A percentile compares a stretch with the other conserved stretches of the same genome.
Evolutionary conservation across 2,329 filamentous ascomycete genomes (phyloP).

Genomic region (Sarocladium kiliense): DNA sequence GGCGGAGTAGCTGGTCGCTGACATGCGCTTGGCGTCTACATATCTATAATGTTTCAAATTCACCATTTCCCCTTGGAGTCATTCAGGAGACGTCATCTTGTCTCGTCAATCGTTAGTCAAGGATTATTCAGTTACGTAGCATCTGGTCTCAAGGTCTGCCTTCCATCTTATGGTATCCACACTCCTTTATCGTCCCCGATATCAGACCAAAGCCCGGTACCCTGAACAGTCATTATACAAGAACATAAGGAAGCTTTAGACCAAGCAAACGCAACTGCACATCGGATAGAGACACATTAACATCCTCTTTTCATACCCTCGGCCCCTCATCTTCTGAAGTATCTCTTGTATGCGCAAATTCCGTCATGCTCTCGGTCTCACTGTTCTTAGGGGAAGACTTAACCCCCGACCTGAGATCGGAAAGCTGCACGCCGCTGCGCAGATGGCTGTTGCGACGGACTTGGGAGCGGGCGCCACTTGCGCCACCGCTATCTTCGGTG

Average conservation of each 20-base stretch:
- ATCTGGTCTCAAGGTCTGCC: not conserved
- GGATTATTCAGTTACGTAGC: not conserved
- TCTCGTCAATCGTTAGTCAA: not conserved
- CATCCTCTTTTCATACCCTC: not conserved
- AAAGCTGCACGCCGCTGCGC: not conserved
- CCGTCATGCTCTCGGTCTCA: conserved; percentile 12
- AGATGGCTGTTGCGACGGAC: not conserved
- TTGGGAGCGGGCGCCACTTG: not conserved
- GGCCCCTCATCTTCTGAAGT: conserved; percentile 3
- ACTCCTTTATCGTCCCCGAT: not conserved
- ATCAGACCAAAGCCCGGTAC: not conserved
- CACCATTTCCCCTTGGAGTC: not conserved
- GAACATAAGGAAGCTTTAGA: not conserved
- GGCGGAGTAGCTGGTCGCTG: too few species aligned
- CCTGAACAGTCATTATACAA: not conserved
- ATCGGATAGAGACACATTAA: not conserved
- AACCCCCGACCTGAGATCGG: conserved; percentile 2
- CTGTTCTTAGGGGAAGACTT: conserved; percentile 10
- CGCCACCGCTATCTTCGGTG: not conserved
- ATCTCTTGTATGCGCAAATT: conserved; percentile 22
- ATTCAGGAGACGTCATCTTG: not conserved
- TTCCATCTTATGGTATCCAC: not conserved
- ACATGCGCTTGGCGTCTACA: too few species aligned
- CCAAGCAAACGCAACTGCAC: not conserved
- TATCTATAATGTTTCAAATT: not conserved